Conservation (phyloP, 768 basidiomycete genomes). For the Phanerodontia chrysosporium region DNA sequence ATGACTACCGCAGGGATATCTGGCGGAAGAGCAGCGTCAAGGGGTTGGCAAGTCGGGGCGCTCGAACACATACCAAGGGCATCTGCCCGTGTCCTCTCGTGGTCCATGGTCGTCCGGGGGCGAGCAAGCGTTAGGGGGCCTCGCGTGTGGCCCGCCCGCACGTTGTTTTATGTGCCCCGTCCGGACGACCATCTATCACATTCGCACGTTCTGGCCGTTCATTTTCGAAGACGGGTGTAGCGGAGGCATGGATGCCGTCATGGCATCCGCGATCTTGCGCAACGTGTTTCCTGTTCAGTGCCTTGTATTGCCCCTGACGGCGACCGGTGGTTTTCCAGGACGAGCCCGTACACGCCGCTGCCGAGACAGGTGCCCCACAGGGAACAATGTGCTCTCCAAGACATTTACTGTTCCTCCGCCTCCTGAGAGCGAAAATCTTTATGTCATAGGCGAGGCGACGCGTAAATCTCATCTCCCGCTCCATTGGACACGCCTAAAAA, state of each 20-base stretch:
- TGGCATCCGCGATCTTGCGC: not conserved
- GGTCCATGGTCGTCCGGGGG: not conserved
- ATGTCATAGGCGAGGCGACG: too few species aligned
- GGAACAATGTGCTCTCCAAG: too few species aligned
- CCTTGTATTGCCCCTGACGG: not conserved
- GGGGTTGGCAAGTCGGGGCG: not conserved
- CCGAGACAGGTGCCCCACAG: not conserved
- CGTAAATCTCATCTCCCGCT: too few species aligned
- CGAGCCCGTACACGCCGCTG: not conserved
- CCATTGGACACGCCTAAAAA: not conserved
- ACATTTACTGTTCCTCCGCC: too few species aligned
- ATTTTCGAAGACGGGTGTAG: not conserved
- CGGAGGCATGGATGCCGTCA: not conserved
- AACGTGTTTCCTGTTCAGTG: not conserved
- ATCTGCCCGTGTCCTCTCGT: not conserved
- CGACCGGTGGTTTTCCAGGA: not conserved
- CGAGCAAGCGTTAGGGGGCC: not conserved
- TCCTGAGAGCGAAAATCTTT: too few species aligned
- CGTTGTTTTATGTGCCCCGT: not conserved
- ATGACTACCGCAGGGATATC: not conserved
- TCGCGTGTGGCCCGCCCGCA: not conserved
- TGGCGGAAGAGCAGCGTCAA: not conserved
- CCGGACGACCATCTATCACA: not conserved
- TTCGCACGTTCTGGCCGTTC: not conserved
- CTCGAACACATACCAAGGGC: not conserved